Percentiles rank a stretch among this genome's conserved stretches.
Conservation (phyloP, 768 basidiomycete genomes). For the Hirschioporus abietinus region DNA sequence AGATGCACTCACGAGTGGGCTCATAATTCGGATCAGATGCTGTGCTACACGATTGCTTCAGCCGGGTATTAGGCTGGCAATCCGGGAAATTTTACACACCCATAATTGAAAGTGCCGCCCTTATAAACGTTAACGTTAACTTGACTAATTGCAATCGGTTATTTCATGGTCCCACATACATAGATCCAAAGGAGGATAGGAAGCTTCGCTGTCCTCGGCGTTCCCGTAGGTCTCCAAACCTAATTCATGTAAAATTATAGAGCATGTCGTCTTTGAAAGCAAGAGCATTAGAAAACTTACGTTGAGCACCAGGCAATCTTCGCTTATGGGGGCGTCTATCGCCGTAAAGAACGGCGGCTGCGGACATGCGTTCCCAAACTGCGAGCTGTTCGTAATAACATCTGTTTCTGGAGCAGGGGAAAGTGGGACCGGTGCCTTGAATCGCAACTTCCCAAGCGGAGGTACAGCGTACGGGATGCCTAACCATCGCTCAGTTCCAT, state of each 20-base stretch:
- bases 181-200: conserved; percentile 31
- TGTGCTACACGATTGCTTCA: conserved; percentile 27
- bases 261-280: not conserved
- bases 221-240: conserved; percentile 27
- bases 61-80: conserved; percentile 17
- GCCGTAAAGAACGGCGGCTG: conserved; percentile 30
- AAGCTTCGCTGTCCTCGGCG: conserved; percentile 18
- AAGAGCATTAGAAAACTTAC: conserved; percentile 24
- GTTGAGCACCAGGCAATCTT: conserved; percentile 53
- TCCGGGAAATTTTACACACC: conserved; percentile 35
- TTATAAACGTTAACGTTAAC: conserved; percentile 16
- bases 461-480: conserved; percentile 58
- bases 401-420: conserved; percentile 27
- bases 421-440: conserved; percentile 48
- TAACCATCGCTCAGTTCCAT: conserved; percentile 50
- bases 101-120: conserved; percentile 46
- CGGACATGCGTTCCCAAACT: conserved; percentile 53
- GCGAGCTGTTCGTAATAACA: conserved; percentile 35
- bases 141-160: not conserved
- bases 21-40: conserved; percentile 37
- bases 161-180: conserved; percentile 24
- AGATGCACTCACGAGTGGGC: conserved; percentile 37
- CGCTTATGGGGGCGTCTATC: conserved; percentile 40
- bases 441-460: conserved; percentile 50
- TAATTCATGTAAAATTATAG: conserved; percentile 10